Evolutionary conservation across 2,329 filamentous ascomycete genomes (phyloP), one percentile per base, ranked within the genome.

Genomic region (Claviceps digitariae): DNA sequence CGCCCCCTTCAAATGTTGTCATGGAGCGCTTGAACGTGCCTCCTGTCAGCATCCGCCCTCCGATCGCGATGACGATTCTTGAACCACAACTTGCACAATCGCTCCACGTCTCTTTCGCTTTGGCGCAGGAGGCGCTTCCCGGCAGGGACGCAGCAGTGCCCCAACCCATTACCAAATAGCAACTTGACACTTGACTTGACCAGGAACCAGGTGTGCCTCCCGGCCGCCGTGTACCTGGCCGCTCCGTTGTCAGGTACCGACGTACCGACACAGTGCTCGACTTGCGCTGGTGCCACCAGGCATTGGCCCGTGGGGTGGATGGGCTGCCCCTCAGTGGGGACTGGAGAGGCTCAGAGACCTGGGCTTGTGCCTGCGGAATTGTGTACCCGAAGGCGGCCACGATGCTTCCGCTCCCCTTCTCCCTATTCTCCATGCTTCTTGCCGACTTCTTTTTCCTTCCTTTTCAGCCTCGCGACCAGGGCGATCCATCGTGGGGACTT

Each of bases 61-160:
- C 55, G 58, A 64, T 67, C 62, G 63, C 62, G 61, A 66, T 66
- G 61, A 64, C 64, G 61, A 64, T 62, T 44, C 60, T 65, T 60
- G 25, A 52, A 25, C n/a, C 8, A 31, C 41, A 34, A 34, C 38
- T 52, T 36, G 49, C 34, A 36, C 34, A 49, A 23, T 31, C 36
- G n/a, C 36, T 40, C 34, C 23, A 40, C 9, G 27, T 40, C 51
- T 20, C 36, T 29, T 54, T 38, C 5, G 36, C 36, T n/a, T 38
- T 8, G 9, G 4, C 15, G 1, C 4, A 17, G 15, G 15, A 38
- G 15, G 15, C 36, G 36, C 8, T 17, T 15, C 36, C 36, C 15
- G 17, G 13, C 36, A 17, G 8, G 7, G 36, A 38, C 17, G 36
- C 36, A 38, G 36, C 36, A 15, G 15, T 4, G 15, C 36, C 2